phyloP scores from a whole-genome alignment of 2,329 filamentous ascomycete species.

The Epichloe brachyelytri region DNA sequence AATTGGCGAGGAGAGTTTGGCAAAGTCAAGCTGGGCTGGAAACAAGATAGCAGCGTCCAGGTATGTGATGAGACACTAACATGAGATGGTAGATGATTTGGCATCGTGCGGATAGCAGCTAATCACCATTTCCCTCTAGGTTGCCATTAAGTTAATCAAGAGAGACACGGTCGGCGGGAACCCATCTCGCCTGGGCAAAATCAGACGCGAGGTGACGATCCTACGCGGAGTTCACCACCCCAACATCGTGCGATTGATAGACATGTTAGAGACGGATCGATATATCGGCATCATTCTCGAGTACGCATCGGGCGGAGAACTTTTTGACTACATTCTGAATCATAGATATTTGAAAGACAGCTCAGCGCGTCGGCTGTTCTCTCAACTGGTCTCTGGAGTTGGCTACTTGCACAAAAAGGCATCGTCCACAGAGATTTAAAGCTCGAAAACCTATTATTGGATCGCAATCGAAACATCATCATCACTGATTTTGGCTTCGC shows the following conservation, averaged over 20 bases:
- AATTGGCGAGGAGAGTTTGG: conserved; percentile 94
- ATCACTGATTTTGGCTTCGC: conserved; percentile 99
- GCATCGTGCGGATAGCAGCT: background rate
- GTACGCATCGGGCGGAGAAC: conserved; percentile 91
- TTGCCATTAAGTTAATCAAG: conserved; percentile 95
- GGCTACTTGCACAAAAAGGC: conserved; percentile 94
- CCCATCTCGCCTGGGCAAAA: conserved; percentile 82
- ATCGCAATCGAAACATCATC: conserved; percentile 97
- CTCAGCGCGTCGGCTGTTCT: conserved; percentile 79
- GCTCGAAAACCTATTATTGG: conserved; percentile 85
- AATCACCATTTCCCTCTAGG: conserved; percentile 34
- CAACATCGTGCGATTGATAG: conserved; percentile 92
- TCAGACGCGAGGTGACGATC: conserved; percentile 93
- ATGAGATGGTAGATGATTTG: background rate
- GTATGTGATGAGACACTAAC: conserved; percentile 24
- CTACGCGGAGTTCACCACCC: conserved; percentile 78
- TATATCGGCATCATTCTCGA: conserved; percentile 98
- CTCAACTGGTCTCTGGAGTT: conserved; percentile 89
- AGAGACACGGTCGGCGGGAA: conserved; percentile 82
- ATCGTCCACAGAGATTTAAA: conserved; percentile 97
- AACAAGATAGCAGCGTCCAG: conserved; percentile 82
- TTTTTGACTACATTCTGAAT: conserved; percentile 97
- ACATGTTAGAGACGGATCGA: conserved; percentile 95
- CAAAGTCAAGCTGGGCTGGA: conserved; percentile 98
- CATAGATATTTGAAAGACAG: conserved; percentile 94